Percentiles rank a stretch among this genome's conserved stretches.
Evolutionary conservation across 495 filamentous ascomycete species (phyloP).

Genomic region (Paragyromitra xinjiangensis): DNA sequence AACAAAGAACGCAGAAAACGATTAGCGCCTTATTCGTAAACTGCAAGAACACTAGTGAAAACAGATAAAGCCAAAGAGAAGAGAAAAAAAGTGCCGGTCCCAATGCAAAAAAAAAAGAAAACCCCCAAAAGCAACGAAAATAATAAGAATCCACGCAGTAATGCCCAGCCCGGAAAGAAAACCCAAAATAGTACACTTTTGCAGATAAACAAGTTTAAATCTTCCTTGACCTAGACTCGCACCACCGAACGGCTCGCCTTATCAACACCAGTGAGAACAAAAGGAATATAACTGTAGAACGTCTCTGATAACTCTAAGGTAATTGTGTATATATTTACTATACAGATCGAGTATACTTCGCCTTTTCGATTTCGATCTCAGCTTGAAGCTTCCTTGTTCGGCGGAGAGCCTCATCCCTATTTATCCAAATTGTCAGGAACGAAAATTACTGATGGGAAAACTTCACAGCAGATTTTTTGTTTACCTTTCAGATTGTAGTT

Average conservation of each 20-base stretch:
- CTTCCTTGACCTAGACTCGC: background rate
- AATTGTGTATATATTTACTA: constrained; percentile 15
- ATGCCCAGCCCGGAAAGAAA: constrained; percentile 29
- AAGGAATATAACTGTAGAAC: constrained; percentile 17
- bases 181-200: constrained; percentile 43
- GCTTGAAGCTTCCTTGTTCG: constrained; percentile 80
- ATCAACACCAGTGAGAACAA: constrained; percentile 18
- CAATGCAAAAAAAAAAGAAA: constrained; percentile 36
- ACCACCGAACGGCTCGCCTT: constrained; percentile 4
- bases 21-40: background rate
- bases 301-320: background rate
- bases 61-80: background rate
- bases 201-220: constrained; percentile 37
- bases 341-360: constrained; percentile 45
- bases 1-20: background rate
- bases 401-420: constrained; percentile 82
- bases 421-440: constrained; percentile 56
- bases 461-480: constrained; percentile 27
- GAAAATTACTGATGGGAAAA: constrained; percentile 7
- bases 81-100: constrained; percentile 31
- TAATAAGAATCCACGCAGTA: constrained; percentile 8
- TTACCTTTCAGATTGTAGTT: constrained; percentile 87
- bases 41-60: background rate
- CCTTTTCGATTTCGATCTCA: constrained; percentile 62
- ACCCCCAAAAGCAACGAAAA: constrained; percentile 17